Conservation (phyloP, 2,329 filamentous ascomycete genomes). For the Fusarium succisae region DNA sequence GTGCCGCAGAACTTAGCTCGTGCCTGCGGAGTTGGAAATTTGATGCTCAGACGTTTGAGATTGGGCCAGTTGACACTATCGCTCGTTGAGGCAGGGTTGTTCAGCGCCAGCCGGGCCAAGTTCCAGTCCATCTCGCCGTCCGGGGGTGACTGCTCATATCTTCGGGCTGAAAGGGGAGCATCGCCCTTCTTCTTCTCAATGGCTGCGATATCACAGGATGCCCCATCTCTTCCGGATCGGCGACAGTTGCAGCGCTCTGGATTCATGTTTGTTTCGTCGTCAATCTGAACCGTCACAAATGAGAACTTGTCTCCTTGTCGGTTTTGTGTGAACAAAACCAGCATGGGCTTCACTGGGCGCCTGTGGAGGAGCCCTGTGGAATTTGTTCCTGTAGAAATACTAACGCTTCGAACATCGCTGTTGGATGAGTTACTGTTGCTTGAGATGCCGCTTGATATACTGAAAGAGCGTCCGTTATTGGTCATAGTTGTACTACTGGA, state of each 20-base stretch:
- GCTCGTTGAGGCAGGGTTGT: constrained; percentile 38
- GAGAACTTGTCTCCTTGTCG: constrained; percentile 31
- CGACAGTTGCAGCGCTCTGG: constrained; percentile 49
- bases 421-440: constrained; percentile 41
- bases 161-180: constrained; percentile 36
- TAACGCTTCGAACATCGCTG: constrained; percentile 38
- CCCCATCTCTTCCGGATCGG: constrained; percentile 38
- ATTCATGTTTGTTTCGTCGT: constrained; percentile 47
- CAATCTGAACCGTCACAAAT: constrained; percentile 46
- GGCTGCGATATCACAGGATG: constrained; percentile 34
- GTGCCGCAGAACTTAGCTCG: constrained; percentile 43
- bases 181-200: constrained; percentile 45
- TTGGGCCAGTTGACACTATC: constrained; percentile 35
- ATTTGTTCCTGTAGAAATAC: constrained; percentile 39
- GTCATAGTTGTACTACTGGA: constrained; percentile 12
- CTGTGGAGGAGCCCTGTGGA: constrained; percentile 45
- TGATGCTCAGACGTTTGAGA: constrained; percentile 46
- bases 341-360: constrained; percentile 46
- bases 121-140: constrained; percentile 43
- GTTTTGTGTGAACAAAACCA: constrained; percentile 47
- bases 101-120: constrained; percentile 43
- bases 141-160: constrained; percentile 38
- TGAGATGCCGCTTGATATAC: constrained; percentile 37
- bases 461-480: constrained; percentile 31
- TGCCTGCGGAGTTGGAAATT: constrained; percentile 35